Conservation (phyloP, 441 rosid genomes). For the Hura crepitans region DNA sequence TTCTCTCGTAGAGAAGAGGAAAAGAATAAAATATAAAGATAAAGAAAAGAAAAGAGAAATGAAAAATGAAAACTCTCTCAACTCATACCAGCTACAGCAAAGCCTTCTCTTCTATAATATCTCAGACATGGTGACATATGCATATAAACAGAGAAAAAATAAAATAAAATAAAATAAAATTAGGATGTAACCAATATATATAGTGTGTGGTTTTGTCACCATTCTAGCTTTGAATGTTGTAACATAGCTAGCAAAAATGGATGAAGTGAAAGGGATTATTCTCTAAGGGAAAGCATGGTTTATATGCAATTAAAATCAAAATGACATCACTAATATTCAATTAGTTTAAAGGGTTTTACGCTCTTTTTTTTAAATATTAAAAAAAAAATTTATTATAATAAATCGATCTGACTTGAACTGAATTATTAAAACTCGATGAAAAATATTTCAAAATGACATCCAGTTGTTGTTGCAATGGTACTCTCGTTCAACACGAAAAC, state of each 20-base stretch:
- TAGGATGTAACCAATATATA: background rate
- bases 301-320: constrained; percentile 14
- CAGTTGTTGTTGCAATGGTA: constrained; percentile 9
- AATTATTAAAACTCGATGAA: too few relatives aligned
- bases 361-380: too few relatives aligned
- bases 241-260: background rate
- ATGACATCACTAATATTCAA: too few relatives aligned
- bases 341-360: too few relatives aligned
- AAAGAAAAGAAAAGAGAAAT: background rate
- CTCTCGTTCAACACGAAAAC: background rate
- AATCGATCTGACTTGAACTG: too few relatives aligned
- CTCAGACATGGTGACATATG: background rate
- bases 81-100: background rate
- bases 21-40: background rate
- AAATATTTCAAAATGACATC: background rate
- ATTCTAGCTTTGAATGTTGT: background rate
- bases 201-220: background rate
- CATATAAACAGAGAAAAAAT: background rate
- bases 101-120: background rate
- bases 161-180: background rate
- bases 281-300: constrained; percentile 1
- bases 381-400: too few relatives aligned
- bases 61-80: background rate
- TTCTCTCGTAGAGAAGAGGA: background rate
- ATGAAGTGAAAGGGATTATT: constrained; percentile 23